Conservation (phyloP, 1,284 basidiomycete species). For the Pseudozyma tsukubaensis region DNA sequence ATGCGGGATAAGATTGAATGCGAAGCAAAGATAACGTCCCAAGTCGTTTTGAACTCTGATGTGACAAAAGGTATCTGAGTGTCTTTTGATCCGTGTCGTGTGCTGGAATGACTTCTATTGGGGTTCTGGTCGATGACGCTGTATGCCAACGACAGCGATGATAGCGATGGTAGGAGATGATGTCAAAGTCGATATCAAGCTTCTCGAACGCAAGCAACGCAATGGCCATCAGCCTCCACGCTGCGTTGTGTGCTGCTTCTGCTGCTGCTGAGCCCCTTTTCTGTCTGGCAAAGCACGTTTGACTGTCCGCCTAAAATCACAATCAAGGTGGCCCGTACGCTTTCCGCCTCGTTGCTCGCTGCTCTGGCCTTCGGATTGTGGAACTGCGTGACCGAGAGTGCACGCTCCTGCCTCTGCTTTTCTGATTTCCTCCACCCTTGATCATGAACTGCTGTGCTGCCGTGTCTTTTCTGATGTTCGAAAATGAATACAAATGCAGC, state of each 20-base stretch:
- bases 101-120: too few species aligned
- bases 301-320: not conserved
- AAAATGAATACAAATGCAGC: not conserved
- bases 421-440: constrained; percentile 24
- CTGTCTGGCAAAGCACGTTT: not conserved
- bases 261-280: constrained; percentile 5
- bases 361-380: too few species aligned
- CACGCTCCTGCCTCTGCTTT: not conserved
- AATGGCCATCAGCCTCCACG: too few species aligned
- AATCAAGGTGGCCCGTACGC: constrained; percentile 35
- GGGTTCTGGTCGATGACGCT: too few species aligned
- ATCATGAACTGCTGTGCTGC: constrained; percentile 7
- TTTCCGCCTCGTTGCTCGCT: not conserved
- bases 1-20: too few species aligned
- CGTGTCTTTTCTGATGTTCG: not conserved
- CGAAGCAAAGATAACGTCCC: too few species aligned
- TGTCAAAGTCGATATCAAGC: not conserved
- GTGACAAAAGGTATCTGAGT: too few species aligned
- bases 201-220: constrained; percentile 1
- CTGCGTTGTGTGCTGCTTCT: not conserved
- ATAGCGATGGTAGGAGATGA: not conserved
- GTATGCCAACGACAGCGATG: not conserved
- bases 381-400: constrained; percentile 5
- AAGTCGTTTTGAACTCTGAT: too few species aligned
- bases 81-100: too few species aligned